Evolutionary conservation across 805 yeast genomes (phyloP), one percentile per base, ranked within the genome.

Genomic region (Nakazawaea anatomiae): DNA sequence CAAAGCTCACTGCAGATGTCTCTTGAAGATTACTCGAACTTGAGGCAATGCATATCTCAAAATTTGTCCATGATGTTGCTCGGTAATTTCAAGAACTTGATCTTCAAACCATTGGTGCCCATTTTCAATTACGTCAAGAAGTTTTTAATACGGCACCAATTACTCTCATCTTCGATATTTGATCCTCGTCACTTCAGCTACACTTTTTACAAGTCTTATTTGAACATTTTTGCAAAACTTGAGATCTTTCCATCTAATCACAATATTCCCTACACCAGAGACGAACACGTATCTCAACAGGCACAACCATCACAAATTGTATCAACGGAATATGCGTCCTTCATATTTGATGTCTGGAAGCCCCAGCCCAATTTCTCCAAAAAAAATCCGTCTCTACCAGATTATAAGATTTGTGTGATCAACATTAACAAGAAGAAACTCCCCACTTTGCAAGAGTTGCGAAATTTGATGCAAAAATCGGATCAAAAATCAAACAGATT

Each of bases 321-420:
- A 6, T 27, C n/a, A 12, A 32, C 44, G 5, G 45, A n/a, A 4
- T 34, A 41, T 18, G n/a, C 50, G 7, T 18, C 42, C 4, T 67
- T 85, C 3, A 70, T 78, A 0, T 90, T 73, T 58, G 74, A 85
- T 58, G 87, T 88, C 3, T 91, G 97, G 96, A 89, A 87, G 62
- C 97, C 98, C 1, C 70, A 75, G 2, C 75, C 87, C 0, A 66
- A 71, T 3, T 91, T 87, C 69, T 83, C 82, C 52, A 89, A 89
- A 58, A 82, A 80, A 35, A 58, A 61, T 27, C 95, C 96, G 0
- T 82, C 85, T 0, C 44, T 60, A 2, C 96, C 97, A 1, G 91
- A 91, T 63, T 91, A 79, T 62, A 89, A 84, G 57, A 66, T 92
- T 1, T 73, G 79, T 2, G 79, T 89, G 0, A 73, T 80, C 12